These are phyloP conservation scores for Wallacemonas rigidus DNA, from an alignment of 208 protist genomes.

Conservation along the genomic window DNA sequence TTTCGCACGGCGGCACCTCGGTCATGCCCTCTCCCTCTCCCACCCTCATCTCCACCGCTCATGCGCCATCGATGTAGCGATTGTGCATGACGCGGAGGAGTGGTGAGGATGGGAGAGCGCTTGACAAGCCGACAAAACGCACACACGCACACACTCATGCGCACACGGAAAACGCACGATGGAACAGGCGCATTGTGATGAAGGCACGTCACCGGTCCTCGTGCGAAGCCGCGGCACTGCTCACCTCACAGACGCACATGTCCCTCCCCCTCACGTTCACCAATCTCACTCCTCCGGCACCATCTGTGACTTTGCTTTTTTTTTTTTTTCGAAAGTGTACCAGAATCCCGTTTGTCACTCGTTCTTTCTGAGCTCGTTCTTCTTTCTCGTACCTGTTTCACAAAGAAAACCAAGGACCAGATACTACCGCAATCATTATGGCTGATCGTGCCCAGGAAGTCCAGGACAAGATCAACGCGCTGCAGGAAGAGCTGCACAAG, in stretches of 20 bases:
- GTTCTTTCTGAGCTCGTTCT: no score
- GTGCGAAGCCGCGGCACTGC: no score
- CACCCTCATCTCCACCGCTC: neutral
- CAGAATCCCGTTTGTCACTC: no score
- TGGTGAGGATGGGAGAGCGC: no score
- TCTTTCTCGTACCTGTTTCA: neutral
- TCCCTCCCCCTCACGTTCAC: neutral
- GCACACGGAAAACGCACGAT: no score
- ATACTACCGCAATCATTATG: neutral
- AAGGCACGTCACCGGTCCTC: no score
- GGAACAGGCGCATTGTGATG: no score
- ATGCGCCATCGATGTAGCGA: neutral
- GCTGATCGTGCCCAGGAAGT: constrained; percentile 27
- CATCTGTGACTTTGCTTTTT: constrained; percentile 18
- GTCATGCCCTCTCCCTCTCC: neutral
- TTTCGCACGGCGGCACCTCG: neutral
- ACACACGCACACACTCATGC: no score
- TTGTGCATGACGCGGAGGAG: no score
- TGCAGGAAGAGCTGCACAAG: constrained; percentile 64
- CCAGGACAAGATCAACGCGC: constrained; percentile 56
- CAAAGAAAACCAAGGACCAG: constrained; percentile 4
- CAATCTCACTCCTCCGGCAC: constrained; percentile 4
- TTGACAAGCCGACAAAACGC: no score
- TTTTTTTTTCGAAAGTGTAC: neutral
- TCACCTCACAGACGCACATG: no score